Evolutionary conservation across 306 rosid genomes (phyloP), one percentile per base, ranked within the genome.

Genomic region (Hippophae tibetana): DNA sequence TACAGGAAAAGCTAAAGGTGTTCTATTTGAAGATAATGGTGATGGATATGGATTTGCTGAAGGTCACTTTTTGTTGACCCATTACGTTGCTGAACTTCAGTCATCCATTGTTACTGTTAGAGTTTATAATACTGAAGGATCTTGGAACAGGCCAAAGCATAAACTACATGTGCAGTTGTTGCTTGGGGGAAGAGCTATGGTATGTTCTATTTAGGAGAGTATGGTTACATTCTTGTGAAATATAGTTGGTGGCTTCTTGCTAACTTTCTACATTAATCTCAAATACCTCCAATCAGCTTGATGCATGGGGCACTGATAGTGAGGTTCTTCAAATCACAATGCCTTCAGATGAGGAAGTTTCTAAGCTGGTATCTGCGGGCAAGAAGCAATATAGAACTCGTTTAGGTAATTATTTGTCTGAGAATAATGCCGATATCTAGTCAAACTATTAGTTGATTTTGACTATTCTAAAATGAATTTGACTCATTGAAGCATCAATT

Each of bases 1-100:
- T 70, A 43, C 76, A 87, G 96, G 98, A 52, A 85, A 79, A 74
- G 98, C 96, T 68, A 78, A 85, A 81, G 98, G 98, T 76, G 73
- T 79, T 70, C 72, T 87, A 42, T 90, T 71, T 58, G 97, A 90
- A 78, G 97, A 90, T 74, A 89, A 83, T 62, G 98, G 96, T 12
- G 92, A 90, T 79, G 98, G 98, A 76, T 90, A 87, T 47, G 89
- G 73, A 61, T 87, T 90, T 84, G 69, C 68, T 31, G 45, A 78
- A 65, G 96, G 95, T 27, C 83, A 79, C 64, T 87, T 82, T 73
- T 74, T 87, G 69, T 76, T 87, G 74, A 87, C 90, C 43, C 80
- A 78, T 53, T 90, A 90, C 76, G 76, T 76, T 74, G 96, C 98
- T 62, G 80, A 85, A 74, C 76, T 75, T 60, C 75, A 79, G 57